Percentiles rank a stretch among this genome's conserved stretches.
phyloP scores from a whole-genome alignment of 306 rosid genomes.

The Sesbania bispinosa region DNA sequence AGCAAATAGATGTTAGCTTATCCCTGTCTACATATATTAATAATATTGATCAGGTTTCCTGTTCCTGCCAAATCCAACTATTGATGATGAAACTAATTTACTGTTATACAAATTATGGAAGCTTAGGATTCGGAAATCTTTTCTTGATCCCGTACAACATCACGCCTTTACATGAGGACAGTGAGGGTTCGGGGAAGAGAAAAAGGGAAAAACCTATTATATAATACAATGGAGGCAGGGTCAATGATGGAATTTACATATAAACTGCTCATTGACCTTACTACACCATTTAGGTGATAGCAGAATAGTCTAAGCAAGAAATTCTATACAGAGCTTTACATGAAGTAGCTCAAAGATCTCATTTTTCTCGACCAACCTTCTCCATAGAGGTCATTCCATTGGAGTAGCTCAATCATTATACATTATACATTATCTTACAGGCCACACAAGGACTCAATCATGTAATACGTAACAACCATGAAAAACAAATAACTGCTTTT shows the following conservation, averaged over 20 bases:
- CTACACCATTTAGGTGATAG: conserved; percentile 22
- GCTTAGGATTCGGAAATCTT: too few species aligned
- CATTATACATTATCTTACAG: neutral
- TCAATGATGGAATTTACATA: conserved; percentile 21
- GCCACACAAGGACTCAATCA: neutral
- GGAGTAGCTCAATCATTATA: conserved; percentile 84
- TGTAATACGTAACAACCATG: neutral
- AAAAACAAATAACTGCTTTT: too few species aligned
- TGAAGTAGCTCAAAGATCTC: conserved; percentile 91
- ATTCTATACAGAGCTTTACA: conserved; percentile 70
- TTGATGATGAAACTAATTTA: too few species aligned
- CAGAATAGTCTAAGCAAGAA: conserved; percentile 43
- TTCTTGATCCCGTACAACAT: too few species aligned
- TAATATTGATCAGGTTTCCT: too few species aligned
- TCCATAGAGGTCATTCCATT: conserved; percentile 96
- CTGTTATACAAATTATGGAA: too few species aligned
- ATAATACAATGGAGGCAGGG: conserved; percentile 32
- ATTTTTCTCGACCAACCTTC: conserved; percentile 98
- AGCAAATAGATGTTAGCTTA: neutral
- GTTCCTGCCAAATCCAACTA: too few species aligned
- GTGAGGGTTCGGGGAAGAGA: too few species aligned
- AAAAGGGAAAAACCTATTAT: conserved; percentile 30
- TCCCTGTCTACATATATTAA: neutral
- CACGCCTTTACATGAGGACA: too few species aligned
- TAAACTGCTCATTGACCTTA: too few species aligned